Percentiles rank a stretch among this genome's conserved stretches.
phyloP scores from a whole-genome alignment of 83 land plant genomes.

The Thuja plicata region DNA sequence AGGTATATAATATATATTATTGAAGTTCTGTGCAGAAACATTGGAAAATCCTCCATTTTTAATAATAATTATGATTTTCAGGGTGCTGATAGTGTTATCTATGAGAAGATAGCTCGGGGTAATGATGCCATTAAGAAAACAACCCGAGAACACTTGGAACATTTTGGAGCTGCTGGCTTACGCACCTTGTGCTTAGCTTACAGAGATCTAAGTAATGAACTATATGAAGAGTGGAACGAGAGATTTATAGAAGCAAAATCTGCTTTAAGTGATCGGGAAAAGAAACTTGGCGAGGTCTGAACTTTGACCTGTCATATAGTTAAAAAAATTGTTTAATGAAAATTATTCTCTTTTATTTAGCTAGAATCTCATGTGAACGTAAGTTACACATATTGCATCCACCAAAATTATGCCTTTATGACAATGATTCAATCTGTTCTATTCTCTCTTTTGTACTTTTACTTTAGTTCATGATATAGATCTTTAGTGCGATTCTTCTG shows the following conservation, averaged over 20 bases:
- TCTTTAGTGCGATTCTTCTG: not conserved
- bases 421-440: not conserved
- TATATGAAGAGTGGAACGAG: conserved; percentile 97
- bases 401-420: not conserved
- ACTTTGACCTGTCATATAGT: not conserved
- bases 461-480: not conserved
- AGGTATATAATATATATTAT: conserved; percentile 53
- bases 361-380: not conserved
- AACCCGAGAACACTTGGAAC: conserved; percentile 89
- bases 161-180: conserved; percentile 95
- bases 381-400: not conserved
- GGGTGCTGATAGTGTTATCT: conserved; percentile 99
- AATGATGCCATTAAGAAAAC: conserved; percentile 52
- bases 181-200: conserved; percentile 97
- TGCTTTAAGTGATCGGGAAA: conserved; percentile 88
- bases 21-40: conserved; percentile 2
- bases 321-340: conserved; percentile 6
- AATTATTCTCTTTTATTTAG: not conserved
- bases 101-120: conserved; percentile 79
- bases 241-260: conserved; percentile 97
- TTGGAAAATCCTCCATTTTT: not conserved
- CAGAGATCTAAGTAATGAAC: conserved; percentile 53
- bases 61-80: conserved; percentile 23
- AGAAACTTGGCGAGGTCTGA: conserved; percentile 93
- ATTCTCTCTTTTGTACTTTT: not conserved